These are phyloP conservation scores for Leccinum glutinopallens DNA, from an alignment of 1,284 basidiomycete species.

Conservation along the genomic window DNA sequence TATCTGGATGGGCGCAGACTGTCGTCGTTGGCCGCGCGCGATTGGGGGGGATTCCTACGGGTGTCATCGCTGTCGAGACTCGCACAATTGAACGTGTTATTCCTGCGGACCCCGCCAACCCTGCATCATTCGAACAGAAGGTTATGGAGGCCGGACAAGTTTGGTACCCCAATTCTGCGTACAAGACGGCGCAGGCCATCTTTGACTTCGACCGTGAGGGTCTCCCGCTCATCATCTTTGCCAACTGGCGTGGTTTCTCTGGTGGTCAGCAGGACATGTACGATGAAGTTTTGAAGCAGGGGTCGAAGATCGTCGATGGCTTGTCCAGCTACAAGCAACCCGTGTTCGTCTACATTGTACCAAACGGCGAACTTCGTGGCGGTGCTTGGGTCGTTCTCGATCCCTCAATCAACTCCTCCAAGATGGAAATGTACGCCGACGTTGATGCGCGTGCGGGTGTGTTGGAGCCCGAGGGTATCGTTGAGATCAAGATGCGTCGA, in stretches of 20 bases:
- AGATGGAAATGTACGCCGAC: constrained; percentile 99
- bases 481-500: constrained; percentile 92
- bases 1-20: constrained; percentile 98
- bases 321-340: constrained; percentile 97
- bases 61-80: constrained; percentile 98
- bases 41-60: constrained; percentile 95
- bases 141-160: constrained; percentile 99
- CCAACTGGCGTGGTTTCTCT: constrained; percentile 99
- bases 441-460: constrained; percentile 96
- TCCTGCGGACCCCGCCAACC: constrained; percentile 99
- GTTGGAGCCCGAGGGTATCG: constrained; percentile 95
- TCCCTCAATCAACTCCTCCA: constrained; percentile 93
- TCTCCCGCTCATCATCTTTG: constrained; percentile 96
- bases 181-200: constrained; percentile 99
- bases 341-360: constrained; percentile 99
- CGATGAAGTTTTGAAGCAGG: constrained; percentile 92
- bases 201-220: constrained; percentile 98
- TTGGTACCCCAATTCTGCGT: constrained; percentile 99
- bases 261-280: constrained; percentile 99
- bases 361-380: constrained; percentile 97
- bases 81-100: constrained; percentile 96
- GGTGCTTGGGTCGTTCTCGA: constrained; percentile 99
- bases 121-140: constrained; percentile 94
- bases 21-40: constrained; percentile 96
- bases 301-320: constrained; percentile 98